A percentile compares a stretch with the other conserved stretches of the same genome.
These are phyloP conservation scores for Apiotrichum domesticum DNA, from an alignment of 1,284 basidiomycete genomes.

Conservation along the genomic window DNA sequence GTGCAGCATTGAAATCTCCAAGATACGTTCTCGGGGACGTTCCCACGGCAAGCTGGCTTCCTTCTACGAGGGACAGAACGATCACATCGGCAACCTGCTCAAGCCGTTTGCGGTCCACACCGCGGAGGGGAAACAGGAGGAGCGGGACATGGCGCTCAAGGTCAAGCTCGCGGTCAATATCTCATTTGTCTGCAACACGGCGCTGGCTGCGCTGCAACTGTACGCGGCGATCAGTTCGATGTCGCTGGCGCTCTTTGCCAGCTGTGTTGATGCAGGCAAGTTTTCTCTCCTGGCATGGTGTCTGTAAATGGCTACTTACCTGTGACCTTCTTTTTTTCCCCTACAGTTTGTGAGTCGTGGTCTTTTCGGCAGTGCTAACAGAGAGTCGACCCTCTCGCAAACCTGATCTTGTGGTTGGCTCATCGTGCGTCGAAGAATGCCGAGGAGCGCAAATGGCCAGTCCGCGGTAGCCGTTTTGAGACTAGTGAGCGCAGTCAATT, in stretches of 20 bases:
- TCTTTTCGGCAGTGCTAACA: neutral
- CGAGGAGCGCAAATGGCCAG: conserved; percentile 82
- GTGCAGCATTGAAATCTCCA: conserved; percentile 40
- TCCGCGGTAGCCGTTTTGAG: conserved; percentile 81
- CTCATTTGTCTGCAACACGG: conserved; percentile 70
- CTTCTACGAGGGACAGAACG: conserved; percentile 79
- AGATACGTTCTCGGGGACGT: conserved; percentile 18
- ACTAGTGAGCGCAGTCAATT: conserved; percentile 54
- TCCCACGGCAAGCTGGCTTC: conserved; percentile 40
- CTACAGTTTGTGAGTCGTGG: conserved; percentile 23
- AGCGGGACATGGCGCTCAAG: conserved; percentile 48
- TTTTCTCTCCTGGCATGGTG: neutral
- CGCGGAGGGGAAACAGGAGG: conserved; percentile 32
- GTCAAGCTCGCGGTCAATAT: conserved; percentile 83
- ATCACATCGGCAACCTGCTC: conserved; percentile 73
- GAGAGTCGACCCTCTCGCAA: conserved; percentile 76
- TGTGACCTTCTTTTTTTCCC: neutral
- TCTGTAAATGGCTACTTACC: no score
- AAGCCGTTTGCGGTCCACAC: conserved; percentile 73
- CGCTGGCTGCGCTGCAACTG: conserved; percentile 53
- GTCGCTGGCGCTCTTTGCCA: conserved; percentile 83
- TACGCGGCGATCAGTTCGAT: conserved; percentile 76
- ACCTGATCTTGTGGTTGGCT: conserved; percentile 74
- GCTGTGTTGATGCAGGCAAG: conserved; percentile 68
- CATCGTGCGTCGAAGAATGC: conserved; percentile 67